phyloP scores from a whole-genome alignment of 2,329 filamentous ascomycete species.

The Tolypocladium ovalisporum region DNA sequence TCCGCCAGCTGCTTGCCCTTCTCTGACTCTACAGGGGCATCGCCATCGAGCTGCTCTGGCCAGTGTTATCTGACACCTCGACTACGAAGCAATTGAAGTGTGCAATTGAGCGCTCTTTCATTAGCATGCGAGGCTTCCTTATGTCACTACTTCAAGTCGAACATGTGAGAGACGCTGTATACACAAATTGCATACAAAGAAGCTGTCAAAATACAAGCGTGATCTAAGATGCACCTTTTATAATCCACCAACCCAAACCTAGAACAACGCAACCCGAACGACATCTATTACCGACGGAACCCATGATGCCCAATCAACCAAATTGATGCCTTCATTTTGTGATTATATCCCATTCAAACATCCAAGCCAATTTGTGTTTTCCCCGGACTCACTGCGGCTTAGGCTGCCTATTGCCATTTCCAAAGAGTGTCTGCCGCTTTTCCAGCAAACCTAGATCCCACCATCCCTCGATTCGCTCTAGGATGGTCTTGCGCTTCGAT shows the following conservation, averaged over 20 bases:
- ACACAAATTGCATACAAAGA: neutral
- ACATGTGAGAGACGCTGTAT: too few relatives aligned
- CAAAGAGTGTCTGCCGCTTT: constrained; percentile 26
- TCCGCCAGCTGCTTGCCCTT: too few relatives aligned
- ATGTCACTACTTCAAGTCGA: neutral
- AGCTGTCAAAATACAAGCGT: neutral
- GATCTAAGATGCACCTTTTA: neutral
- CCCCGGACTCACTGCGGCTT: constrained; percentile 4
- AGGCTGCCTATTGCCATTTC: constrained; percentile 5
- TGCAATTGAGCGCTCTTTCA: too few relatives aligned
- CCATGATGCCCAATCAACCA: neutral
- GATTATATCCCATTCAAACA: neutral
- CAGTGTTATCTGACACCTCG: too few relatives aligned
- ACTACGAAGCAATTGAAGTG: too few relatives aligned
- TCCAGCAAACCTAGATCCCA: constrained; percentile 42
- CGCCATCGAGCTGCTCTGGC: too few relatives aligned
- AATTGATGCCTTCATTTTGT: neutral
- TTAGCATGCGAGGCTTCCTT: too few relatives aligned
- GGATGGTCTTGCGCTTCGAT: constrained; percentile 33
- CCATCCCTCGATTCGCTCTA: constrained; percentile 40
- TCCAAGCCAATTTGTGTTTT: neutral
- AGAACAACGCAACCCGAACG: too few relatives aligned
- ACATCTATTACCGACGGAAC: neutral
- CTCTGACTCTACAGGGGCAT: too few relatives aligned
- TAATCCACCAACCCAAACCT: neutral